Evolutionary conservation across 179 eudicot species (phyloP).

Genomic region (Beta macrorhiza): DNA sequence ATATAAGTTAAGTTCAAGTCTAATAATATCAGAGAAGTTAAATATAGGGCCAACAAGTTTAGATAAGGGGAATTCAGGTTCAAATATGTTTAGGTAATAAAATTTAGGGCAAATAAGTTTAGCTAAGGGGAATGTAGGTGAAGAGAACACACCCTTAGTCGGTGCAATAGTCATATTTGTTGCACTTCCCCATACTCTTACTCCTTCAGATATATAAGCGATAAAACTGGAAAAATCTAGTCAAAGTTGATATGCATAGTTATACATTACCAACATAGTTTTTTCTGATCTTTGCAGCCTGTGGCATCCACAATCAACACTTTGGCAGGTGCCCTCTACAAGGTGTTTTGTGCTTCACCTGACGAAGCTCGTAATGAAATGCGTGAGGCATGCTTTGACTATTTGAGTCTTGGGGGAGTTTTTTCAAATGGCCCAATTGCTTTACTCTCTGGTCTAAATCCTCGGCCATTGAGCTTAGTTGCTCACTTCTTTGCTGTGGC

Average conservation of each 20-base stretch:
- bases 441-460: constrained; percentile 82
- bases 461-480: constrained; percentile 78
- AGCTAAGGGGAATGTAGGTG: too few species aligned
- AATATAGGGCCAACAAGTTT: too few species aligned
- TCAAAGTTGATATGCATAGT: neutral
- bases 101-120: too few species aligned
- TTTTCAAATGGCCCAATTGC: constrained; percentile 66
- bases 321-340: constrained; percentile 68
- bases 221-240: neutral
- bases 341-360: constrained; percentile 65
- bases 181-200: too few species aligned
- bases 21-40: too few species aligned
- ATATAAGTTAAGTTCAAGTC: too few species aligned
- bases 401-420: constrained; percentile 66
- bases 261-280: neutral
- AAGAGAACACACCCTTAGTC: too few species aligned
- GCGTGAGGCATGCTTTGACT: constrained; percentile 72
- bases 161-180: too few species aligned
- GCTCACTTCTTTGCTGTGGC: constrained; percentile 86
- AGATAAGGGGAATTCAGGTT: too few species aligned
- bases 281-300: constrained; percentile 45
- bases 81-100: too few species aligned
- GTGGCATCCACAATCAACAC: constrained; percentile 76
- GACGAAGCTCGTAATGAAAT: constrained; percentile 60
- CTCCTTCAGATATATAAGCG: neutral